Conservation (phyloP, 2,329 filamentous ascomycete genomes). For the Bertia moriformis region DNA sequence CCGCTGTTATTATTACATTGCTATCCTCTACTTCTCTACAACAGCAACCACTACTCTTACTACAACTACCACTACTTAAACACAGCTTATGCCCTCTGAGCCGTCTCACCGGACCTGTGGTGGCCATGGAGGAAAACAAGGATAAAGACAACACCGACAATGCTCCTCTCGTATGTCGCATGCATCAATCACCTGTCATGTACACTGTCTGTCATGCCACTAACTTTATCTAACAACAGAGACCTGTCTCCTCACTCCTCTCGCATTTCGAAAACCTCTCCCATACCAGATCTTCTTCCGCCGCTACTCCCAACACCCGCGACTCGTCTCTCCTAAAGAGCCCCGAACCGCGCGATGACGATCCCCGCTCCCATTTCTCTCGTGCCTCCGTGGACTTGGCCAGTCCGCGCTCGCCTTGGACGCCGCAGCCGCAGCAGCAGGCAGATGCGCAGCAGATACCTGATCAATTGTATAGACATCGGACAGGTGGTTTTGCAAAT, state of each 20-base stretch:
- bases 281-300: constrained; percentile 22
- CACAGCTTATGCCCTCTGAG: too few species aligned
- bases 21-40: too few species aligned
- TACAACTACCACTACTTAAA: too few species aligned
- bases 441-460: not conserved
- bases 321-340: not conserved
- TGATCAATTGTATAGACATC: too few species aligned
- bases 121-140: not conserved
- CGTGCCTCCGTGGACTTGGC: too few species aligned
- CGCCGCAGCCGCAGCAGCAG: not conserved
- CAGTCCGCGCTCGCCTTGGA: not conserved
- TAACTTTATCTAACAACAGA: constrained; percentile 38
- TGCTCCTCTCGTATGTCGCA: not conserved
- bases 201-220: too few species aligned
- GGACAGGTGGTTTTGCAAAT: not conserved
- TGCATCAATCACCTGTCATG: too few species aligned
- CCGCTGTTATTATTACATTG: too few species aligned
- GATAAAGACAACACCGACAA: not conserved
- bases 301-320: not conserved
- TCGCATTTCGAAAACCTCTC: constrained; percentile 71
- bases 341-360: not conserved
- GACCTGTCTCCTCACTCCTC: constrained; percentile 67
- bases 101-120: too few species aligned
- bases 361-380: not conserved
- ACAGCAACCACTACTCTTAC: too few species aligned